Percentiles rank a stretch among this genome's conserved stretches.
phyloP scores from a whole-genome alignment of 208 protist species.

The Vickermania ingenoplastis region DNA sequence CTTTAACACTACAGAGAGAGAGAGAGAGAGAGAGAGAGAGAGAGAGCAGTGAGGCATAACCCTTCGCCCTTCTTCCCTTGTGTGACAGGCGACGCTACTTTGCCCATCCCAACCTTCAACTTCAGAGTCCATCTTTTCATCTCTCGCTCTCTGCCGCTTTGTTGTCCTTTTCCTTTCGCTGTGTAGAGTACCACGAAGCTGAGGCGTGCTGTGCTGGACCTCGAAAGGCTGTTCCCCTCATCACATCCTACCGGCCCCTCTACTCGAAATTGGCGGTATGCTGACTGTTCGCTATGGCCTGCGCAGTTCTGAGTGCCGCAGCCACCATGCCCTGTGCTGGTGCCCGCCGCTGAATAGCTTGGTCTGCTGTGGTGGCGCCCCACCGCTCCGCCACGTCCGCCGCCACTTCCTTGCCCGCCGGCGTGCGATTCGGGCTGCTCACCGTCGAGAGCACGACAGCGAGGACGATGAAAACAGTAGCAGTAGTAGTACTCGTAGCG shows the following conservation, averaged over 20 bases:
- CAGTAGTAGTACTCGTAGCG: too few relatives aligned
- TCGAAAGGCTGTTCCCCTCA: too few relatives aligned
- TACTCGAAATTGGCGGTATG: neutral
- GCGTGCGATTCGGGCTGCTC: neutral
- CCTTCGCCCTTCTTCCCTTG: too few relatives aligned
- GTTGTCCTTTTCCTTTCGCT: neutral
- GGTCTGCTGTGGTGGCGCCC: neutral
- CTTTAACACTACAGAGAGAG: too few relatives aligned
- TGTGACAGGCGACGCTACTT: too few relatives aligned
- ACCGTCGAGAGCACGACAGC: neutral
- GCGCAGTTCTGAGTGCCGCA: neutral
- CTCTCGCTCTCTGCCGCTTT: neutral
- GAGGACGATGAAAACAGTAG: too few relatives aligned
- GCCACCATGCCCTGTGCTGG: neutral
- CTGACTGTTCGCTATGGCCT: neutral
- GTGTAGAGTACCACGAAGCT: neutral
- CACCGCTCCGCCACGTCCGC: neutral
- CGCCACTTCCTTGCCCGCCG: neutral
- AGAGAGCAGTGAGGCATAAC: too few relatives aligned
- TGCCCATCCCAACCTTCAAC: too few relatives aligned
- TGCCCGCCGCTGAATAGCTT: neutral
- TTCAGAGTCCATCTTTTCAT: too few relatives aligned
- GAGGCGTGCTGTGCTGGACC: too few relatives aligned
- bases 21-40: too few relatives aligned
- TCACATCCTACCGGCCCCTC: neutral